Conservation (phyloP, 139 green algal genomes). For the Auxenochlorella pyrenoidosa region DNA sequence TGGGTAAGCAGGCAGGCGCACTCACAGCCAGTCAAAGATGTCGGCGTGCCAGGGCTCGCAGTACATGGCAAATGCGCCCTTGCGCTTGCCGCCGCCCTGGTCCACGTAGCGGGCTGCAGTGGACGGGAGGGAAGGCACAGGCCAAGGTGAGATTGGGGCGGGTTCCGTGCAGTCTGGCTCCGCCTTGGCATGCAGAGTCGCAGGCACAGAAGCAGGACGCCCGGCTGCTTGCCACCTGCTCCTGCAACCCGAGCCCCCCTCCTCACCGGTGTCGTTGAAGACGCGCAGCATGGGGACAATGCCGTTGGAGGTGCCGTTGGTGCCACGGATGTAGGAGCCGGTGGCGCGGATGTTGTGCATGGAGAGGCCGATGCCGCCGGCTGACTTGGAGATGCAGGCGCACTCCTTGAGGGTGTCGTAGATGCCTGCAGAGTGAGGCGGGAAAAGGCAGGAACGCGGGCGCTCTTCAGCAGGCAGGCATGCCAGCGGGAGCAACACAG, state of each 20-base stretch:
- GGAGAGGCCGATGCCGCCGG: slow-evolving; percentile 94
- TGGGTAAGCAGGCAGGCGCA: background rate
- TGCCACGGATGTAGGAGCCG: slow-evolving; percentile 98
- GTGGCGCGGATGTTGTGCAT: slow-evolving; percentile 97
- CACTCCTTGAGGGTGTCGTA: slow-evolving; percentile 99
- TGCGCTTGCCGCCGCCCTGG: slow-evolving; percentile 97
- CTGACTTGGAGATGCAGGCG: slow-evolving; percentile 96
- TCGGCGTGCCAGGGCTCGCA: slow-evolving; percentile 98
- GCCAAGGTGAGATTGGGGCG: background rate
- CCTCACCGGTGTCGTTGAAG: slow-evolving; percentile 95
- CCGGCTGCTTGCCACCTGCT: background rate
- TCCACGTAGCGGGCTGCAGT: slow-evolving; percentile 83
- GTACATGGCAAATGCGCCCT: slow-evolving; percentile 98
- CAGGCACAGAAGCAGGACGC: no score
- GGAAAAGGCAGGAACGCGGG: background rate
- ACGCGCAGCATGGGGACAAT: slow-evolving; percentile 99
- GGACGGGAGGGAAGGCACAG: no score
- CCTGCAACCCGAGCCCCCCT: background rate
- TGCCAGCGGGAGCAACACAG: background rate
- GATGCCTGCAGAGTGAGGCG: slow-evolving; percentile 74
- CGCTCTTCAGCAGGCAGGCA: no score
- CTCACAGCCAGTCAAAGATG: slow-evolving; percentile 95
- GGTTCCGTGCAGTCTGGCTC: no score
- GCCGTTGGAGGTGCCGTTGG: slow-evolving; percentile 98
- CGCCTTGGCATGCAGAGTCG: no score